Evolutionary conservation across 2,329 filamentous ascomycete species (phyloP).

Genomic region (Calonectria honghensis): DNA sequence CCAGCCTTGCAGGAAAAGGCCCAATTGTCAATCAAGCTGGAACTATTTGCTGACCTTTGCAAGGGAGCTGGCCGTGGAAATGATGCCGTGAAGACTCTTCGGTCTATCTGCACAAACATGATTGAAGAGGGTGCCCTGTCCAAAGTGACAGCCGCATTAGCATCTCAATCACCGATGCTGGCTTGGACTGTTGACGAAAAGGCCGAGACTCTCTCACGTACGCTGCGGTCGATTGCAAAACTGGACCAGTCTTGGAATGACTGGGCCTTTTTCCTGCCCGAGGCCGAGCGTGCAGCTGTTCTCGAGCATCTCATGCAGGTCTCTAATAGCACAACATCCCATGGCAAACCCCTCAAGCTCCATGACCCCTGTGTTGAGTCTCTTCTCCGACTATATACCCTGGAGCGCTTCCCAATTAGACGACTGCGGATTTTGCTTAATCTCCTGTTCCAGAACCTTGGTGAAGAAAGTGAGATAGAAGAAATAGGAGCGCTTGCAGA

Average conservation of each 20-base stretch:
- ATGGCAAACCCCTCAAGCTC: slow-evolving; percentile 61
- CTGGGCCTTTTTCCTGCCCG: slow-evolving; percentile 72
- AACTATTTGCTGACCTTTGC: slow-evolving; percentile 78
- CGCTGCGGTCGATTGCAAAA: slow-evolving; percentile 76
- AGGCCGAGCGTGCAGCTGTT: slow-evolving; percentile 72
- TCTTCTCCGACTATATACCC: slow-evolving; percentile 70
- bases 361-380: slow-evolving; percentile 68
- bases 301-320: slow-evolving; percentile 77
- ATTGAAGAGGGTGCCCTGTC: slow-evolving; percentile 75
- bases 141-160: slow-evolving; percentile 70
- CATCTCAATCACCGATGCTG: slow-evolving; percentile 68
- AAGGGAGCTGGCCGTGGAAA: slow-evolving; percentile 71
- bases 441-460: slow-evolving; percentile 69
- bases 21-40: slow-evolving; percentile 78
- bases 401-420: slow-evolving; percentile 71
- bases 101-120: slow-evolving; percentile 77
- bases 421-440: slow-evolving; percentile 71
- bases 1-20: slow-evolving; percentile 75
- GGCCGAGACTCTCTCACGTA: slow-evolving; percentile 73
- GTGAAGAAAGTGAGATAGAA: slow-evolving; percentile 62
- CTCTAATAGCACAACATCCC: slow-evolving; percentile 61
- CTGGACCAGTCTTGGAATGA: slow-evolving; percentile 74
- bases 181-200: slow-evolving; percentile 74
- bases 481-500: slow-evolving; percentile 64
- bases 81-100: slow-evolving; percentile 75